Base-by-base conservation (phyloP, 169 alveolate genomes). In the Babesia divergens region DNA sequence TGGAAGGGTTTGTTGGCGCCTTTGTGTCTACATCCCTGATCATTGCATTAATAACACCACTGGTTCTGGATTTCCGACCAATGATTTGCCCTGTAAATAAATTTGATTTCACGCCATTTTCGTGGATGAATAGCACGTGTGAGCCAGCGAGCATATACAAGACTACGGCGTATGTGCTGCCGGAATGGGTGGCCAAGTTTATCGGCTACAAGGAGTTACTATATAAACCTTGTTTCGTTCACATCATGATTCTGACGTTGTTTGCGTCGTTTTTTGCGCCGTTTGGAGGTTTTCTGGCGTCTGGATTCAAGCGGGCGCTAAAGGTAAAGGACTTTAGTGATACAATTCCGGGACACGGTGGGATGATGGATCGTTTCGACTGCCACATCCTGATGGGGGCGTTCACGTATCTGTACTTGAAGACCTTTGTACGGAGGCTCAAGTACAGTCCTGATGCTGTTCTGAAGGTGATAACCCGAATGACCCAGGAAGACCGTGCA, bases 321-420 rank as follows among this genome's bases (percentile, higher is more conserved):
- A 93, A 94, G 64, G 95, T 98, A 44, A 98, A 98, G 92, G 99
- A 97, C 88, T 98, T 98, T 80, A 98, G 99, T 7, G 94, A 95
- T 43, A 68, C 96, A 22, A 98, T 98, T 35, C 99, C 99, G 32
- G 99, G 99, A 13, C 99, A 98, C 87, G 99, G 99, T 0, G 99
- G 99, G 11, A 82, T 97, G 31, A 96, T 99, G 22, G 99, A 98
- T 75, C 90, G 99, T 58, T 95, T 97, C 90, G 99, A 98, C 90
- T 98, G 99, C 60, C 98, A 97, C 84, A 75, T 94, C 44, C 53
- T 95, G 51, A 94, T 92, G 92, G 95, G 94, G 28, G 55, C 92
- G 76, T 94, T 94, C 71, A 90, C 96, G 16, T 94, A 76, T 67
- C 47, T 91, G 42, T 91, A 91, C 82, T 56, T 89, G 72, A 87